Percentiles rank a stretch among this genome's conserved stretches.
Conservation (phyloP, 2,329 filamentous ascomycete genomes). For the Alternaria triticina region DNA sequence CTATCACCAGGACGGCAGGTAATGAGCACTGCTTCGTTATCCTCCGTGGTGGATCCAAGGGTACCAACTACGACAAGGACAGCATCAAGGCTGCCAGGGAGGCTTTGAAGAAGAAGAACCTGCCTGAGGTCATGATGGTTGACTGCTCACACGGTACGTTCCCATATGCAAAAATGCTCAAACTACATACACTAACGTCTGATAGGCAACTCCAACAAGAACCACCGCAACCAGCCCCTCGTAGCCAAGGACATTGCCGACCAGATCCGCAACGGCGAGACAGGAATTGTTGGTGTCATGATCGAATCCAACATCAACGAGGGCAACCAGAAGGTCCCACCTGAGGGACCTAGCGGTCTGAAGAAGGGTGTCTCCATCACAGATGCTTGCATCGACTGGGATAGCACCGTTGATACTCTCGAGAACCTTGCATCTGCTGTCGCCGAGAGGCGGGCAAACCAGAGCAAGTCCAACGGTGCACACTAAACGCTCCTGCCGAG, state of each 20-base stretch:
- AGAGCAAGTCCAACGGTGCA: conserved; percentile 31
- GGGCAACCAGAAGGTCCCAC: conserved; percentile 76
- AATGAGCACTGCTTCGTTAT: conserved; percentile 99
- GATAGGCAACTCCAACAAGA: conserved; percentile 91
- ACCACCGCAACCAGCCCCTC: conserved; percentile 96
- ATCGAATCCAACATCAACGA: conserved; percentile 98
- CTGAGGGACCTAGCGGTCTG: conserved; percentile 77
- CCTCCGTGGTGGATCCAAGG: conserved; percentile 86
- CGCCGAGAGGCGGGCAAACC: conserved; percentile 69
- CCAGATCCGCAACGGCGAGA: conserved; percentile 86
- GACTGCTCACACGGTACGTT: conserved; percentile 93
- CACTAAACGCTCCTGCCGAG: background rate
- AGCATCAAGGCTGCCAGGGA: conserved; percentile 82
- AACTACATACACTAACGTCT: background rate
- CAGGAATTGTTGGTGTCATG: conserved; percentile 93
- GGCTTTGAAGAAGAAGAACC: conserved; percentile 78
- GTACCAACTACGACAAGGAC: conserved; percentile 90
- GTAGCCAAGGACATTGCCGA: conserved; percentile 83
- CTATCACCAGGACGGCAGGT: conserved; percentile 89
- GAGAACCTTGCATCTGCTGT: conserved; percentile 88
- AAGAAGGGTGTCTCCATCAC: conserved; percentile 95
- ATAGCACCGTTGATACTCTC: conserved; percentile 78
- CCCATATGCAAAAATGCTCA: background rate
- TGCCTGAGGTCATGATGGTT: conserved; percentile 92
- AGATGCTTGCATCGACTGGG: conserved; percentile 95